Base-by-base conservation (phyloP, 1,284 basidiomycete species). In the Ustilago shanxiensis region DNA sequence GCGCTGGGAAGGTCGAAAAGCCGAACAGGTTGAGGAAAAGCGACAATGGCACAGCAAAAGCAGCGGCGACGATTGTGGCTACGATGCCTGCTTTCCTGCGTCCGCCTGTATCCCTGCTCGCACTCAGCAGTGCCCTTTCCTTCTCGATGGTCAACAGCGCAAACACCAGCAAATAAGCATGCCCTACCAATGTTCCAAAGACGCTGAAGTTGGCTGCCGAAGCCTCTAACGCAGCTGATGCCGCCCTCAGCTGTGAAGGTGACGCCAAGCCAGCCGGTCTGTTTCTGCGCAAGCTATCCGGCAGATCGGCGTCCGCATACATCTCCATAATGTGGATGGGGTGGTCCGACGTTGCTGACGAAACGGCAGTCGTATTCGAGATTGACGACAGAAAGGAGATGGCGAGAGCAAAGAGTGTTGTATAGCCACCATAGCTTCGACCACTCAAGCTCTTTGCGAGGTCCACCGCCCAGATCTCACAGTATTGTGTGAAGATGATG, bases 401-500 rank as follows among this genome's bases (percentile, higher is more conserved):
- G 28, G 67, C 71, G 18, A 84, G 60, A 1, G 81, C 81, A n/a
- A 81, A 63, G 0, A 83, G 63, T 16, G 78, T 75, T 1, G 79
- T 73, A 51, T 77, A 72, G 28, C 81, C 79, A n/a, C 82, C 80
- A n/a, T 79, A 80, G 45, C 69, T 78, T 44, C 64, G 65, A 26
- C 68, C 70, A 4, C 54, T 20, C 10, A 75, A 31, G 24, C 72
- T 68, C 31, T 76, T 77, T 18, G 70, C 74, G 20, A 85, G 50
- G 55, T 85, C 84, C 10, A 66, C 69, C 11, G 81, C 81, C 84
- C 84, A 85, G 2, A 85, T 72, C 53, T 85, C 83, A 61, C 83
- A 84, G 68, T 79, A 84, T 63, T 85, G 84, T 5, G 83, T 82
- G 44, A 85, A 85, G 33, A 85, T 77, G 58, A 85, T 62, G 45